A percentile compares a stretch with the other conserved stretches of the same genome.
Evolutionary conservation across 345 rosid species (phyloP).

Genomic region (Moricandia moricandioides): DNA sequence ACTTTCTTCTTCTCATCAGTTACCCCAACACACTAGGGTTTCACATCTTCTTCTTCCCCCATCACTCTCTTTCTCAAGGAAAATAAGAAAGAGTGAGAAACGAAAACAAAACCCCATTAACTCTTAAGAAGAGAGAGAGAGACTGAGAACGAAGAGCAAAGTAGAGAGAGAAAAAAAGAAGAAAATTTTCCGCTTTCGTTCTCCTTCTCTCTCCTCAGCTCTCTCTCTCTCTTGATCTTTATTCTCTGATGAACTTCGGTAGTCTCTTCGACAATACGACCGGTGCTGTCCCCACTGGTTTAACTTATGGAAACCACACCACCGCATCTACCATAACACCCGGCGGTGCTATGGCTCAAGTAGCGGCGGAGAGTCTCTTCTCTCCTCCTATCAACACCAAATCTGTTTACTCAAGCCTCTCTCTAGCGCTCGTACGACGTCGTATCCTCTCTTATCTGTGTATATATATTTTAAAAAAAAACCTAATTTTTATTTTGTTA

Average conservation of each 20-base stretch:
- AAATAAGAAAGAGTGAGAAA: not conserved
- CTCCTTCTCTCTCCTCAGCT: slow-evolving; percentile 39
- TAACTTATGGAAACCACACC: slow-evolving; percentile 33
- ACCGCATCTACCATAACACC: slow-evolving; percentile 29
- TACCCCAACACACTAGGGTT: slow-evolving; percentile 42
- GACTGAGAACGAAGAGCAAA: slow-evolving; percentile 76
- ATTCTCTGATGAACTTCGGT: slow-evolving; percentile 44
- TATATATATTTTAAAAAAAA: not conserved
- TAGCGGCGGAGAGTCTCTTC: slow-evolving; percentile 30
- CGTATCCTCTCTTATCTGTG: not conserved
- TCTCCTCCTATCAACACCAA: slow-evolving; percentile 36
- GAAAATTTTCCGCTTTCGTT: slow-evolving; percentile 52
- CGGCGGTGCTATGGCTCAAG: slow-evolving; percentile 41
- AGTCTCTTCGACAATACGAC: slow-evolving; percentile 32
- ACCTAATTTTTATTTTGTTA: not conserved
- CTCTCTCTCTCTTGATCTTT: not conserved
- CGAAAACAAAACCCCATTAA: not conserved
- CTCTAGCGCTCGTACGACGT: slow-evolving; percentile 43
- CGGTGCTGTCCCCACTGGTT: slow-evolving; percentile 30
- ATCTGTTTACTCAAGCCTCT: slow-evolving; percentile 41
- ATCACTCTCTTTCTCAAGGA: slow-evolving; percentile 19
- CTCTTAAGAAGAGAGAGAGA: slow-evolving; percentile 45
- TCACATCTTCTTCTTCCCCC: slow-evolving; percentile 17
- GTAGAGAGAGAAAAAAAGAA: slow-evolving; percentile 22
- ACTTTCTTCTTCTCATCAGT: slow-evolving; percentile 19